These are phyloP conservation scores for Exobasidium rhododendri DNA, from an alignment of 1,284 basidiomycete genomes.

Conservation along the genomic window DNA sequence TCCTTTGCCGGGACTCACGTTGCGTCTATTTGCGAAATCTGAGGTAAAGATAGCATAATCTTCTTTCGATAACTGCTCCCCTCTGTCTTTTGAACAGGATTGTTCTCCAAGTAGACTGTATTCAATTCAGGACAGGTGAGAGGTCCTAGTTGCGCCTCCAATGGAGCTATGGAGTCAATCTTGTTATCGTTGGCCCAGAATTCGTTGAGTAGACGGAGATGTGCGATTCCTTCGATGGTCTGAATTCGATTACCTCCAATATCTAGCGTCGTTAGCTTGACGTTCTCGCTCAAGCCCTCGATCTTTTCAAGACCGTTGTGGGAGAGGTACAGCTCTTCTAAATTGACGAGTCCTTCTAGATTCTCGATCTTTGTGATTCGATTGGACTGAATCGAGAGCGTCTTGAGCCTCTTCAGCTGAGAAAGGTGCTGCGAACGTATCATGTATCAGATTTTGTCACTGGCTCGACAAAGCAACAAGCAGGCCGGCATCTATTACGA, in stretches of 20 bases:
- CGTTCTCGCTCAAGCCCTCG: slow-evolving; percentile 70
- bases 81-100: slow-evolving; percentile 81
- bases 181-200: slow-evolving; percentile 92
- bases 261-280: slow-evolving; percentile 76
- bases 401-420: slow-evolving; percentile 24
- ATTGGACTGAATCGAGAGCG: slow-evolving; percentile 79
- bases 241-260: slow-evolving; percentile 79
- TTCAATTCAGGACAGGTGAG: slow-evolving; percentile 64
- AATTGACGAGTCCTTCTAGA: slow-evolving; percentile 58
- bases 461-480: not conserved
- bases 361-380: slow-evolving; percentile 84
- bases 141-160: slow-evolving; percentile 73
- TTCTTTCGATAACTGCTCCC: slow-evolving; percentile 80
- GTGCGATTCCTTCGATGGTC: slow-evolving; percentile 74
- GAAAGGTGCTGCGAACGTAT: slow-evolving; percentile 17
- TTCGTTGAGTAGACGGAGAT: slow-evolving; percentile 75
- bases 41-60: slow-evolving; percentile 80
- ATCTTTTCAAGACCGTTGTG: slow-evolving; percentile 84
- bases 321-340: slow-evolving; percentile 89
- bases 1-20: slow-evolving; percentile 64
- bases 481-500: not conserved
- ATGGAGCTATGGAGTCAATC: slow-evolving; percentile 66
- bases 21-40: slow-evolving; percentile 89
- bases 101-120: slow-evolving; percentile 91
- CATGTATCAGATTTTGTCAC: not conserved